These are phyloP conservation scores for Ceratopteris richardii DNA, from an alignment of 75 land plant genomes.

Conservation along the genomic window DNA sequence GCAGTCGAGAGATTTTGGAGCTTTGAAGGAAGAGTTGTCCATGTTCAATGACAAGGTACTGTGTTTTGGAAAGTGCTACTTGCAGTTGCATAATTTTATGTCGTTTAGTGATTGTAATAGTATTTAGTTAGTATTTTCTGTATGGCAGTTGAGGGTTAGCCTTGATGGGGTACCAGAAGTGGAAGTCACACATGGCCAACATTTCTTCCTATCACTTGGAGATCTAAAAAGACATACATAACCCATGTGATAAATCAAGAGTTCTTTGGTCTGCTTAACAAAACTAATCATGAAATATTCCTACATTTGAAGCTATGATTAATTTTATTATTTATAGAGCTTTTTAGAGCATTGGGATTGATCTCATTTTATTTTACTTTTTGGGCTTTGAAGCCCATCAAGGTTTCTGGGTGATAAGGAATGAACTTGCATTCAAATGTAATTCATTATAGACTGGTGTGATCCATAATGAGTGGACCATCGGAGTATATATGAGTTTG, in stretches of 20 bases:
- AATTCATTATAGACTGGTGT: no score
- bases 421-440: no score
- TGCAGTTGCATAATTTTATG: constrained; percentile 4
- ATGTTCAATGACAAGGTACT: constrained; percentile 39
- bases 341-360: neutral
- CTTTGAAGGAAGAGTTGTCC: constrained; percentile 50
- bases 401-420: no score
- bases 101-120: neutral
- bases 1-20: constrained; percentile 42
- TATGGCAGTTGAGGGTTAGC: constrained; percentile 38
- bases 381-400: neutral
- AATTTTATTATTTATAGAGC: neutral
- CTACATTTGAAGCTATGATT: no score
- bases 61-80: neutral
- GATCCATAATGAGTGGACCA: no score
- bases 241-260: constrained; percentile 3
- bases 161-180: constrained; percentile 46
- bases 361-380: neutral
- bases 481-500: no score
- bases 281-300: neutral
- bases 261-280: neutral
- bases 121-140: neutral
- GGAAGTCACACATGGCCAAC: constrained; percentile 31
- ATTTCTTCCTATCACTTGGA: constrained; percentile 51
- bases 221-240: constrained; percentile 26